Conservation (phyloP, 345 rosid genomes). For the Hibiscus tridactylites region DNA sequence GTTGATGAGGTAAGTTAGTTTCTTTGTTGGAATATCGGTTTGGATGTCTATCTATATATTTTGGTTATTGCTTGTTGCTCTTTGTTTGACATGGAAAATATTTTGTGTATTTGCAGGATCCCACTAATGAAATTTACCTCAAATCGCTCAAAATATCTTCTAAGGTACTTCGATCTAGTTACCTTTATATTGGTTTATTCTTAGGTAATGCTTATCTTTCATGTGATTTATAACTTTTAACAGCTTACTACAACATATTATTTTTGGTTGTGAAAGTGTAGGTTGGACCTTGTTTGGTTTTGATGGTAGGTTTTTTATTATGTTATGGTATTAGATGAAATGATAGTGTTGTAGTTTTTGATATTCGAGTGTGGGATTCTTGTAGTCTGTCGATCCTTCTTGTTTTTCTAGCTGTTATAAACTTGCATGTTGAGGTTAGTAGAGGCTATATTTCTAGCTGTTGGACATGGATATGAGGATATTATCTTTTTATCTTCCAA, state of each 20-base stretch:
- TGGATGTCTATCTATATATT: neutral
- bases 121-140: constrained; percentile 53
- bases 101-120: constrained; percentile 44
- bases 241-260: neutral
- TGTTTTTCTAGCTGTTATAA: neutral
- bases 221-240: constrained; percentile 1
- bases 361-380: neutral
- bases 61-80: neutral
- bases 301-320: neutral
- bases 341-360: neutral
- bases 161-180: constrained; percentile 40
- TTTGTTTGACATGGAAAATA: neutral
- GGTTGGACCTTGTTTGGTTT: neutral
- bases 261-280: neutral
- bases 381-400: neutral
- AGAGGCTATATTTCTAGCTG: neutral
- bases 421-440: neutral
- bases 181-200: neutral
- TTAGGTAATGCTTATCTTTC: neutral
- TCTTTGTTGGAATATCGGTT: neutral
- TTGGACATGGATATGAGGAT: neutral
- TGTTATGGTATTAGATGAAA: neutral
- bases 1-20: constrained; percentile 45
- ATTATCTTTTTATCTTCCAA: neutral
- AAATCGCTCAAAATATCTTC: constrained; percentile 64